Percentiles rank a stretch among this genome's conserved stretches.
These are phyloP conservation scores for Irpex sp. DNA, from an alignment of 1,284 basidiomycete species.

Conservation along the genomic window DNA sequence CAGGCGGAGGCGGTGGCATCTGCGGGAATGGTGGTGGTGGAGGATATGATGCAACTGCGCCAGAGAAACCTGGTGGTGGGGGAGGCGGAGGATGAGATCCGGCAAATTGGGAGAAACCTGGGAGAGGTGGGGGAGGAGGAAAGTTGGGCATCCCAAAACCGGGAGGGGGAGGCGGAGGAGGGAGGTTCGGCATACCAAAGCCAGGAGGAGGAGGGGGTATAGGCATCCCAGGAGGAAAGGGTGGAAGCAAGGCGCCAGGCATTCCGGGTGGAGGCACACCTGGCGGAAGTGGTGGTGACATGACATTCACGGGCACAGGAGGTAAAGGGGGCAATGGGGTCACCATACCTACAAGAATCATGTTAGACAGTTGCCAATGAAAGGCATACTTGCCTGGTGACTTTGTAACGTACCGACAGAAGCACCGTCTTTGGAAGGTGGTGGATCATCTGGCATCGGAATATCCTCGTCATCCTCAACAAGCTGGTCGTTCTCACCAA, in stretches of 20 bases:
- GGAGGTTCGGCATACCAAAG: slow-evolving; percentile 19
- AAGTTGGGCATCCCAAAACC: slow-evolving; percentile 17
- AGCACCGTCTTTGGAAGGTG: slow-evolving; percentile 38
- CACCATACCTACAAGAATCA: not conserved
- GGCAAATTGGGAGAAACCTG: slow-evolving; percentile 12
- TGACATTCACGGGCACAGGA: slow-evolving; percentile 12
- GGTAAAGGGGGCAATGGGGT: slow-evolving; percentile 17
- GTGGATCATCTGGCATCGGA: slow-evolving; percentile 81
- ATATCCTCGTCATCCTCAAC: slow-evolving; percentile 73
- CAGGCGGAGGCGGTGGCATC: slow-evolving; percentile 48
- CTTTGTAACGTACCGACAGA: not conserved
- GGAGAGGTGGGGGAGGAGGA: slow-evolving; percentile 19
- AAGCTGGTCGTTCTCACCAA: slow-evolving; percentile 34
- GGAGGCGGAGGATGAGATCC: slow-evolving; percentile 9
- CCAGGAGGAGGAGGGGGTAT: slow-evolving; percentile 27
- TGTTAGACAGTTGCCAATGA: not conserved
- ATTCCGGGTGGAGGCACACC: slow-evolving; percentile 22
- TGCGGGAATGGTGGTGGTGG: slow-evolving; percentile 20
- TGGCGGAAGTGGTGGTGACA: slow-evolving; percentile 28
- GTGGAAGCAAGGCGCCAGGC: not conserved
- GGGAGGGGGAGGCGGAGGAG: slow-evolving; percentile 10
- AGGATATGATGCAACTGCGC: slow-evolving; percentile 14
- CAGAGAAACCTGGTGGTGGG: slow-evolving; percentile 13
- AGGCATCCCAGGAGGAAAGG: not conserved
- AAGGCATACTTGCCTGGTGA: slow-evolving; percentile 11